phyloP scores from a whole-genome alignment of 495 filamentous ascomycete genomes.

The Mytilinidion resinicola region DNA sequence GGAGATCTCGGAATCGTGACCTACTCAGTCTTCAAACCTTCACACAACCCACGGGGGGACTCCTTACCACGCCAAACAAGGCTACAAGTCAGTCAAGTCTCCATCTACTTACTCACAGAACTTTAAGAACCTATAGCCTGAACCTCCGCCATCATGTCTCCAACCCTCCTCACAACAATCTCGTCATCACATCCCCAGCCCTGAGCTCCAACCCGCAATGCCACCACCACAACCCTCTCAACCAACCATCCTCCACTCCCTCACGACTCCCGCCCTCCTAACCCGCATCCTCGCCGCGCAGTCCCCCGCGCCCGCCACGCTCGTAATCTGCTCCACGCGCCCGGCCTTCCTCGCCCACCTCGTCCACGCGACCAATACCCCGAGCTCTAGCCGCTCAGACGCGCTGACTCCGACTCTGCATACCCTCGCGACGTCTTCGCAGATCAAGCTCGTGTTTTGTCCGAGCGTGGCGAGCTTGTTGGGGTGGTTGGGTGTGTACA shows the following conservation, averaged over 20 bases:
- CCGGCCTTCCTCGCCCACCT: constrained; percentile 55
- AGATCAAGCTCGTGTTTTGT: constrained; percentile 62
- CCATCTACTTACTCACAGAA: too few species aligned
- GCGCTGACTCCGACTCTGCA: constrained; percentile 61
- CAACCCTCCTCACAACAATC: too few species aligned
- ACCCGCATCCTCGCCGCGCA: constrained; percentile 54
- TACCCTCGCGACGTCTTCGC: constrained; percentile 59
- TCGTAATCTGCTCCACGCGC: constrained; percentile 66
- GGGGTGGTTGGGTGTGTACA: constrained; percentile 61
- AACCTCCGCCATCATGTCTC: too few species aligned
- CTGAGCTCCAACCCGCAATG: too few species aligned
- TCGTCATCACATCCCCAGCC: too few species aligned
- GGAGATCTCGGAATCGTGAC: too few species aligned
- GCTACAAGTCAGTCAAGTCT: too few species aligned
- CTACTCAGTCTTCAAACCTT: too few species aligned
- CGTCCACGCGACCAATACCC: constrained; percentile 18
- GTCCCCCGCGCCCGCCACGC: constrained; percentile 44
- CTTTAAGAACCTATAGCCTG: too few species aligned
- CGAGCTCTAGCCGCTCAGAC: constrained; percentile 1
- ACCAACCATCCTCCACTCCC: constrained; percentile 45
- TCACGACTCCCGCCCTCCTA: constrained; percentile 55
- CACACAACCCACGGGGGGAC: too few species aligned
- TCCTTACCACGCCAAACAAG: too few species aligned
- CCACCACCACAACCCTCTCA: neutral
- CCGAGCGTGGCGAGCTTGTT: constrained; percentile 70